A percentile compares a stretch with the other conserved stretches of the same genome.
Conservation (phyloP, 2,329 filamentous ascomycete genomes). For the Lithohypha guttulata region DNA sequence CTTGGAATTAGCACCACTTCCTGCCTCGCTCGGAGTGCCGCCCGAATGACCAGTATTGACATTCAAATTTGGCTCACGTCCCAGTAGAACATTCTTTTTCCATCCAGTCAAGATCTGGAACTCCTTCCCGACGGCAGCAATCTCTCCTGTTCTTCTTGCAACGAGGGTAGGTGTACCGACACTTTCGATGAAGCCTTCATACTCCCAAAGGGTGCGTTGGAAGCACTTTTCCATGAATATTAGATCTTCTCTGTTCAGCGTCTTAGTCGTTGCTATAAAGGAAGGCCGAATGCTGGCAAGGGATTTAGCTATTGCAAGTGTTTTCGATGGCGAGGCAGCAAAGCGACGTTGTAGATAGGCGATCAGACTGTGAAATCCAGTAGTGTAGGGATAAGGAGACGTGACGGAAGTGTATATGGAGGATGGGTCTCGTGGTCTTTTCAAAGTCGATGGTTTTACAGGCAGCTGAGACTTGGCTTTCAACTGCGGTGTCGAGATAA, state of each 20-base stretch:
- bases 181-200: slow-evolving; percentile 82
- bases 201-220: slow-evolving; percentile 83
- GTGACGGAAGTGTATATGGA: slow-evolving; percentile 81
- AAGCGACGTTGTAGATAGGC: slow-evolving; percentile 70
- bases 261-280: slow-evolving; percentile 83
- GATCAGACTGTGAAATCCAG: slow-evolving; percentile 80
- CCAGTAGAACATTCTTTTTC: slow-evolving; percentile 79
- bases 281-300: slow-evolving; percentile 83
- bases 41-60: slow-evolving; percentile 56
- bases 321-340: slow-evolving; percentile 53
- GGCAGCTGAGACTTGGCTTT: slow-evolving; percentile 28
- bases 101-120: slow-evolving; percentile 94
- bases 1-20: slow-evolving; percentile 31
- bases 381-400: slow-evolving; percentile 82
- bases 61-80: slow-evolving; percentile 78
- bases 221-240: slow-evolving; percentile 98
- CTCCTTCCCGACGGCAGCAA: slow-evolving; percentile 92
- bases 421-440: slow-evolving; percentile 60
- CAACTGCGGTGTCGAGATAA: slow-evolving; percentile 34
- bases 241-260: slow-evolving; percentile 76
- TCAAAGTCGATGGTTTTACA: slow-evolving; percentile 26
- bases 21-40: slow-evolving; percentile 20
- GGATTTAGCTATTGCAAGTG: slow-evolving; percentile 72
- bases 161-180: slow-evolving; percentile 86
- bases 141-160: slow-evolving; percentile 80